These are phyloP conservation scores for Fusarium concolor DNA, from an alignment of 2,329 filamentous ascomycete genomes.

Conservation along the genomic window DNA sequence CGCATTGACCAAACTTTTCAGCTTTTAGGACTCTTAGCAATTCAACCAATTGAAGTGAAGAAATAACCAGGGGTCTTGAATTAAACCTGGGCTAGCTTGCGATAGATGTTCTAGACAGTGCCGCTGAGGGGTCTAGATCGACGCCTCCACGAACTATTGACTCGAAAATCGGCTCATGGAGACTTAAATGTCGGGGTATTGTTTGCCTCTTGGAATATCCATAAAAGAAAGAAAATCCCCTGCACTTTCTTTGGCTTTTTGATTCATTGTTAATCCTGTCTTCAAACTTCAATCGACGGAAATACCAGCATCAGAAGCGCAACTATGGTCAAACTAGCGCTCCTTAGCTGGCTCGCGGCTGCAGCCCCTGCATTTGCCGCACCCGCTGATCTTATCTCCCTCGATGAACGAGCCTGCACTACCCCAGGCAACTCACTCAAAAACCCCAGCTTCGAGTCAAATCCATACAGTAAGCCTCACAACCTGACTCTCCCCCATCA, in stretches of 20 bases:
- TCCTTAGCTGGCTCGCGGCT: background rate
- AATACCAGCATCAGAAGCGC: fast-evolving
- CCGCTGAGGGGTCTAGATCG: constrained; percentile 13
- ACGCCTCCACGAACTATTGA: constrained; percentile 6
- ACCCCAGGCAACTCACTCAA: background rate
- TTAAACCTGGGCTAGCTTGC: no score
- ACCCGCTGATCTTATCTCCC: fast-evolving
- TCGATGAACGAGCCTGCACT: background rate
- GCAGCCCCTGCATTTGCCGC: background rate
- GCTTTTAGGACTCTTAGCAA: no score
- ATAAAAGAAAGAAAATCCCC: background rate
- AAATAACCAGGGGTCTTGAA: no score
- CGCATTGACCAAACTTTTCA: no score
- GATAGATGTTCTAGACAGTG: background rate
- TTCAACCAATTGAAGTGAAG: no score
- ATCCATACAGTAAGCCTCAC: background rate
- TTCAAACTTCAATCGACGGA: no score
- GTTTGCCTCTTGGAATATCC: background rate
- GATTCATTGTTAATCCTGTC: no score
- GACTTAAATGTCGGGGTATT: background rate
- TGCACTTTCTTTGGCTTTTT: no score
- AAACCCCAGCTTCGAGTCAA: constrained; percentile 1
- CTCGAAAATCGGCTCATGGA: background rate
- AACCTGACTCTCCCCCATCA: fast-evolving
- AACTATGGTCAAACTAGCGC: background rate